Evolutionary conservation across 2,329 filamentous ascomycete species (phyloP).

Genomic region (Hypoxylon rubiginosum): DNA sequence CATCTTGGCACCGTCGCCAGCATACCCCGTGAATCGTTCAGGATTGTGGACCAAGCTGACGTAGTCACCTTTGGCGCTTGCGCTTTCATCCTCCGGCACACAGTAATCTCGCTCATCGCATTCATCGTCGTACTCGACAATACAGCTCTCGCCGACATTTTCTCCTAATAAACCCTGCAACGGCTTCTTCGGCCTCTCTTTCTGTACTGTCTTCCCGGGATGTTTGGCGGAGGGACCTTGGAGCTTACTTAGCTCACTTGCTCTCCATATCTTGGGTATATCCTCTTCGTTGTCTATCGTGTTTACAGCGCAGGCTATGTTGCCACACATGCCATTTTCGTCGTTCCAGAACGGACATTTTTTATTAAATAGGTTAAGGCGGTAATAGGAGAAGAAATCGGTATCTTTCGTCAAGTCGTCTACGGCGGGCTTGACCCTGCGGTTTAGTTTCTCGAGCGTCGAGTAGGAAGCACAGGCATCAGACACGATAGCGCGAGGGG

Average conservation of each 20-base stretch:
- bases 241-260: constrained; percentile 90
- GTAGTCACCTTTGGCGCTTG: constrained; percentile 90
- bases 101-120: constrained; percentile 98
- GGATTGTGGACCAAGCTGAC: constrained; percentile 94
- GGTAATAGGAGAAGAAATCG: constrained; percentile 98
- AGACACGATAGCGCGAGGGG: constrained; percentile 87
- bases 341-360: constrained; percentile 97
- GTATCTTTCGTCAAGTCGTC: constrained; percentile 86
- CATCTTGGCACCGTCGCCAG: constrained; percentile 84
- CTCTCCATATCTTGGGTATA: constrained; percentile 90
- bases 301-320: constrained; percentile 95
- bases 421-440: constrained; percentile 79
- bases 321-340: constrained; percentile 93
- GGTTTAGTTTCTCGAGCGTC: constrained; percentile 87
- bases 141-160: constrained; percentile 92
- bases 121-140: constrained; percentile 97
- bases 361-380: constrained; percentile 94
- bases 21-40: constrained; percentile 95
- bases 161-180: constrained; percentile 87
- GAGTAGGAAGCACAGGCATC: constrained; percentile 96
- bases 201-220: constrained; percentile 80
- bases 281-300: constrained; percentile 96
- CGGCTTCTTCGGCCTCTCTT: constrained; percentile 78
- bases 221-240: constrained; percentile 93
- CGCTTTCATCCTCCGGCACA: constrained; percentile 92